phyloP scores from a whole-genome alignment of 192 early-diverging fungal genomes.

The Coemansia sp. region DNA sequence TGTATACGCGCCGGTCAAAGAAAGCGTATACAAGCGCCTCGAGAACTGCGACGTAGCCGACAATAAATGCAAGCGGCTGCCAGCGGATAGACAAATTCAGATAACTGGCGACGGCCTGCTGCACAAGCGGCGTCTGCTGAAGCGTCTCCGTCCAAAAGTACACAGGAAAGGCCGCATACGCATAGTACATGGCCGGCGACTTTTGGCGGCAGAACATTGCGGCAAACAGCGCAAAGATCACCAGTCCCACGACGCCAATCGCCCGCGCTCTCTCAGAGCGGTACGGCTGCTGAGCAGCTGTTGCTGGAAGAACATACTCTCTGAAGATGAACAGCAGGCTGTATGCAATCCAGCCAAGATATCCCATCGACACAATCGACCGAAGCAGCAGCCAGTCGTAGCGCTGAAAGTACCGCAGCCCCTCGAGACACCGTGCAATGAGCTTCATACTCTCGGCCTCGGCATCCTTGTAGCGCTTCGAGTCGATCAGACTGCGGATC shows the following conservation, averaged over 20 bases:
- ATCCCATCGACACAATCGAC: slow-evolving; percentile 79
- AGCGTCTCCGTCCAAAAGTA: slow-evolving; percentile 78
- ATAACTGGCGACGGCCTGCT: slow-evolving; percentile 32
- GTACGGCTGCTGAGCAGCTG: neutral
- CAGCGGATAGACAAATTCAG: slow-evolving; percentile 25
- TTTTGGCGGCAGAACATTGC: slow-evolving; percentile 71
- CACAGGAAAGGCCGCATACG: slow-evolving; percentile 80
- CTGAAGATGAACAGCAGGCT: slow-evolving; percentile 77
- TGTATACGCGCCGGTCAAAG: slow-evolving; percentile 68
- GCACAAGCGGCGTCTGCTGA: slow-evolving; percentile 35
- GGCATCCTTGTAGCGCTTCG: slow-evolving; percentile 65
- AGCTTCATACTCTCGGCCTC: slow-evolving; percentile 65
- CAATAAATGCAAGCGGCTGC: slow-evolving; percentile 41
- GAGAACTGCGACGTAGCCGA: slow-evolving; percentile 64
- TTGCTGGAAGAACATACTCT: slow-evolving; percentile 57
- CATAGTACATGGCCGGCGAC: slow-evolving; percentile 84
- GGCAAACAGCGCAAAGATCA: slow-evolving; percentile 51
- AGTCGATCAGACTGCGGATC: slow-evolving; percentile 65
- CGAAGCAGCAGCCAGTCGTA: slow-evolving; percentile 96
- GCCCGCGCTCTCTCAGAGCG: slow-evolving; percentile 18
- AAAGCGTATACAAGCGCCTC: slow-evolving; percentile 87
- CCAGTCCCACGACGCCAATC: slow-evolving; percentile 43
- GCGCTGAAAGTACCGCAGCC: slow-evolving; percentile 93
- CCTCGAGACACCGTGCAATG: slow-evolving; percentile 69
- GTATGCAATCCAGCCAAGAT: slow-evolving; percentile 87